A percentile compares a stretch with the other conserved stretches of the same genome.
Conservation (phyloP, 1,284 basidiomycete genomes). For the Cutaneotrichosporon daszewskae region DNA sequence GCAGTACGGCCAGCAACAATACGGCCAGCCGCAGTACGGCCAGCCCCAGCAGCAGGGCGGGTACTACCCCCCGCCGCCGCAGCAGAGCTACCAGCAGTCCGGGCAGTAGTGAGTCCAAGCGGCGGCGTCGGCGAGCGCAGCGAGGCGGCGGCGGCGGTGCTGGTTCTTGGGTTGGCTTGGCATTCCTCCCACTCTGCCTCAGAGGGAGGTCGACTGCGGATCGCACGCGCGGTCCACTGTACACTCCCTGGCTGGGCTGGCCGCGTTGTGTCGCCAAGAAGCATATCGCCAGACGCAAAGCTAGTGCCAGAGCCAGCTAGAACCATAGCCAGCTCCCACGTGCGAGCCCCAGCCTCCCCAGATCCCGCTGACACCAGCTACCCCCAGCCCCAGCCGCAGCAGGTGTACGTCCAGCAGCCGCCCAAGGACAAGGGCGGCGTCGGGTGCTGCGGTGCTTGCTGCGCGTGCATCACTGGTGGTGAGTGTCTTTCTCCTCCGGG, state of each 20-base stretch:
- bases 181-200: background rate
- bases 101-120: conserved; percentile 23
- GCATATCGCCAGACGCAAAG: background rate
- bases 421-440: conserved; percentile 18
- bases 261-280: background rate
- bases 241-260: background rate
- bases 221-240: background rate
- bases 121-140: background rate
- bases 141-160: background rate
- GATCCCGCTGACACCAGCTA: conserved; percentile 20
- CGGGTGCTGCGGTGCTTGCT: conserved; percentile 28
- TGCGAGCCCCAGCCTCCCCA: background rate
- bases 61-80: conserved; percentile 39
- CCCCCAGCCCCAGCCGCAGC: conserved; percentile 43
- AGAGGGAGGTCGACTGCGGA: background rate
- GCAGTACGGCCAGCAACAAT: conserved; percentile 16
- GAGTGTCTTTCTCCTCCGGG: too few relatives aligned
- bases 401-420: conserved; percentile 38
- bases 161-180: background rate
- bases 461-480: too few relatives aligned
- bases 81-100: conserved; percentile 22
- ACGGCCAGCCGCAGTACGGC: conserved; percentile 27
- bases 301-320: background rate
- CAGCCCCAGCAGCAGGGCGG: conserved; percentile 20
- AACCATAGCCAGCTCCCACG: background rate